Conservation (phyloP, 2,329 filamentous ascomycete species). For the Diaporthe aspalathi region DNA sequence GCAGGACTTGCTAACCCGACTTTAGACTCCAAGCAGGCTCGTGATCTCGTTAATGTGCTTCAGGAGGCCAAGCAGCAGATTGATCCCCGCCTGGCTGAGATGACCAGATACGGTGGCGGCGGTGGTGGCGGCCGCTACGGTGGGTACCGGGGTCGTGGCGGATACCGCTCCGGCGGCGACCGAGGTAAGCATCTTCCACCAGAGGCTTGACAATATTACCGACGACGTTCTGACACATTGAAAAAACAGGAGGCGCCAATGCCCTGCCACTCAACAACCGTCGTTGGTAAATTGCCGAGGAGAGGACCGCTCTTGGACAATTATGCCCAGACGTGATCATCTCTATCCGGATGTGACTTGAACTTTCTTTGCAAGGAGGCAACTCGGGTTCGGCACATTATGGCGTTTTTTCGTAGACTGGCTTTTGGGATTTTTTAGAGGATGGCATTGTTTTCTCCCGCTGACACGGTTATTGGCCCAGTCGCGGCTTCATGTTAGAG, state of each 20-base stretch:
- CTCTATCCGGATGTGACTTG: constrained; percentile 15
- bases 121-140: constrained; percentile 82
- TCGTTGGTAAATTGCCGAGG: constrained; percentile 57
- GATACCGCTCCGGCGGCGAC: constrained; percentile 53
- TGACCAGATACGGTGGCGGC: constrained; percentile 91
- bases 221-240: constrained; percentile 34
- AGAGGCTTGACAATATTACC: constrained; percentile 25
- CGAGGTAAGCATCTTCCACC: constrained; percentile 41
- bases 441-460: constrained; percentile 35
- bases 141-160: constrained; percentile 73
- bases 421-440: constrained; percentile 37
- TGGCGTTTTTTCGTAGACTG: constrained; percentile 40
- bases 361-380: constrained; percentile 31
- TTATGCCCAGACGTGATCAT: background rate
- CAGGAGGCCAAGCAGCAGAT: constrained; percentile 98
- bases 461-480: constrained; percentile 35
- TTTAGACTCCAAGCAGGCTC: constrained; percentile 89
- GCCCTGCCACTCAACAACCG: constrained; percentile 61
- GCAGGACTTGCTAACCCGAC: constrained; percentile 50
- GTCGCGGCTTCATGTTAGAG: constrained; percentile 33
- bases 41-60: constrained; percentile 93
- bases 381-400: constrained; percentile 33
- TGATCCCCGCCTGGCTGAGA: constrained; percentile 94
- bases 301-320: background rate
- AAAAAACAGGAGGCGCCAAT: constrained; percentile 55